Conservation (phyloP, 345 rosid species). For the Litchi chinensis region DNA sequence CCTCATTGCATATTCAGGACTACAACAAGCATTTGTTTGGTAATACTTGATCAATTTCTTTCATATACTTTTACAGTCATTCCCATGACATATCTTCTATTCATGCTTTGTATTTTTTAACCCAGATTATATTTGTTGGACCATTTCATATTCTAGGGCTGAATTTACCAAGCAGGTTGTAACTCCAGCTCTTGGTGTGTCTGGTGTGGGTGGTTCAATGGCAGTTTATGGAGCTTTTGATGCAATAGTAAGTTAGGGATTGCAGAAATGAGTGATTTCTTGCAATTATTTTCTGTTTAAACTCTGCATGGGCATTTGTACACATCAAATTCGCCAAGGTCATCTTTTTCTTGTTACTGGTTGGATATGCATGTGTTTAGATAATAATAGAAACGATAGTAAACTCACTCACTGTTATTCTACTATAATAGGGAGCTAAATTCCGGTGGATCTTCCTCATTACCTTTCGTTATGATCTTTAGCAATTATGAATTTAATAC, state of each 20-base stretch:
- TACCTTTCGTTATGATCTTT: neutral
- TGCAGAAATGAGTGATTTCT: neutral
- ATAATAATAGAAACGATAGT: neutral
- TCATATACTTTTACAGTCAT: neutral
- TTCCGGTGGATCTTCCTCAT: neutral
- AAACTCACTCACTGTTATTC: neutral
- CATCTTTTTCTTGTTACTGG: neutral
- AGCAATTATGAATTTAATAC: neutral
- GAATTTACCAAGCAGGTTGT: conserved; percentile 87
- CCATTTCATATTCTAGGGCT: conserved; percentile 55
- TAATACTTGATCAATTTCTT: conserved; percentile 29
- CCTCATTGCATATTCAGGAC: conserved; percentile 85
- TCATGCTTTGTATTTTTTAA: neutral
- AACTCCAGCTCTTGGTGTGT: conserved; percentile 75
- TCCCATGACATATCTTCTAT: neutral
- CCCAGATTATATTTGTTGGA: neutral
- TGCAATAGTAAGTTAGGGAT: conserved; percentile 68
- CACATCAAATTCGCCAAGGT: neutral
- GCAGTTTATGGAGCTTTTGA: conserved; percentile 91
- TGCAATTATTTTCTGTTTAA: neutral
- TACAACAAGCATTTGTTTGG: conserved; percentile 98
- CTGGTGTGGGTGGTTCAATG: conserved; percentile 94
- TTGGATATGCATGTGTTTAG: neutral
- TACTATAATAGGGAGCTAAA: neutral
- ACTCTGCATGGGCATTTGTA: neutral